Evolutionary conservation across 495 filamentous ascomycete genomes (phyloP), one percentile per base, ranked within the genome.

Genomic region (Corynascus novoguineensis): DNA sequence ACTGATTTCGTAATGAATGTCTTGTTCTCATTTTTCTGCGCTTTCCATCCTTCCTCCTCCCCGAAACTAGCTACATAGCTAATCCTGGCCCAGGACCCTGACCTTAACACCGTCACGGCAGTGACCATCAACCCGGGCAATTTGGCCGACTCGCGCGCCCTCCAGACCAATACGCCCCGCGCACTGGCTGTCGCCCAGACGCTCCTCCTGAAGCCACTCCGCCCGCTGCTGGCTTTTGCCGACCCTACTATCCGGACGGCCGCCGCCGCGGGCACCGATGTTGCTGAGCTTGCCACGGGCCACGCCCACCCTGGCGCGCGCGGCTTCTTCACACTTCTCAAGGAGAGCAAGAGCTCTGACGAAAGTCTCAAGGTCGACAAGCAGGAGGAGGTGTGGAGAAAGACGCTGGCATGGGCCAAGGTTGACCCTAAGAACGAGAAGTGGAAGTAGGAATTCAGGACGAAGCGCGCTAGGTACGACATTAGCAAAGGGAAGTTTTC

Each of bases 121-220:
- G 65, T 75, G 7, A 69, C 71, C 21, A 70, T 78, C 34, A 73
- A 80, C 55, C 77, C 76, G 0, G 75, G 78, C 14, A 75, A 65
- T 28, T 51, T 80, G 25, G 57, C 61, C 14, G 72, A 77, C 61
- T 80, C 76, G 28, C 75, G 76, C 10, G 74, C 74, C 5, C 56
- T 78, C 44, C 64, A 58, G 15, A 72, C 58, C 9, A 79, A 79
- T 58, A 74, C 71, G 7, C 71, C 74, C 11, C 49, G n/a, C 9
- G 60, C 64, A 25, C 60, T 75, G 12, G 54, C 47, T 19, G 38
- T 49, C 19, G 55, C 63, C 15, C 51, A 67, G 42, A 66, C 40
- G 50, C 57, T 68, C 40, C 55, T 72, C 29, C 54, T 73, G 6
- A 64, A 64, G 46, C 72, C 64, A 27, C 50, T 77, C n/a, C 64